Evolutionary conservation across 257 asterid genomes (phyloP).

Genomic region (Solanum virginianum): DNA sequence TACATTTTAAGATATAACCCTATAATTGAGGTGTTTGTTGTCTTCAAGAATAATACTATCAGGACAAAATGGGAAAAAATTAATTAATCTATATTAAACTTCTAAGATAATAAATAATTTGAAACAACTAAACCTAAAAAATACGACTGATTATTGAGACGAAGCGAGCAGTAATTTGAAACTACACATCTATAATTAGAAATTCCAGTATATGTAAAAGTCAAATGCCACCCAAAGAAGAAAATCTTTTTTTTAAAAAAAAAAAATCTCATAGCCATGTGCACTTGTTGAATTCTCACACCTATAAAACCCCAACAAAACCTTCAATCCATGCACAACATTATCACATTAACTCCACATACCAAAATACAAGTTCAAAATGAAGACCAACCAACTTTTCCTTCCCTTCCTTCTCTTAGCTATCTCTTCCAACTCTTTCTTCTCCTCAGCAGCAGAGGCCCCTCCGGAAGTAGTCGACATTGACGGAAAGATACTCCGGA

Average conservation of each 20-base stretch:
- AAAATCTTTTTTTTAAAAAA: neutral
- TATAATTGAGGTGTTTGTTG: no score
- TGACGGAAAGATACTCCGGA: neutral
- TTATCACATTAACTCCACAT: neutral
- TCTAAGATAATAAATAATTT: no score
- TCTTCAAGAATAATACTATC: no score
- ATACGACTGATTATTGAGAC: no score
- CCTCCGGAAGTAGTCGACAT: neutral
- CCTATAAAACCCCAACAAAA: neutral
- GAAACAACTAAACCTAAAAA: no score
- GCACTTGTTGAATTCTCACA: neutral
- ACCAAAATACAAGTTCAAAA: neutral
- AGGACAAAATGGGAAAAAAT: no score
- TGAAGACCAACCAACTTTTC: neutral
- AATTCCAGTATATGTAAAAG: neutral
- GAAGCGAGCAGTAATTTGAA: no score
- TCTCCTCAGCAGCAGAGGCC: neutral
- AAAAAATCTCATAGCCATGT: neutral
- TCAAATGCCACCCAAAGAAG: neutral
- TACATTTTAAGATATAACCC: no score
- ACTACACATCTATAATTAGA: neutral
- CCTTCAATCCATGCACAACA: neutral
- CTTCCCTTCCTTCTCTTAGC: neutral
- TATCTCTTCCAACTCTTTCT: neutral
- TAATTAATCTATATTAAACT: no score